Conservation (phyloP, 371 early-diverging fungal genomes). For the Mucor circinelloides region DNA sequence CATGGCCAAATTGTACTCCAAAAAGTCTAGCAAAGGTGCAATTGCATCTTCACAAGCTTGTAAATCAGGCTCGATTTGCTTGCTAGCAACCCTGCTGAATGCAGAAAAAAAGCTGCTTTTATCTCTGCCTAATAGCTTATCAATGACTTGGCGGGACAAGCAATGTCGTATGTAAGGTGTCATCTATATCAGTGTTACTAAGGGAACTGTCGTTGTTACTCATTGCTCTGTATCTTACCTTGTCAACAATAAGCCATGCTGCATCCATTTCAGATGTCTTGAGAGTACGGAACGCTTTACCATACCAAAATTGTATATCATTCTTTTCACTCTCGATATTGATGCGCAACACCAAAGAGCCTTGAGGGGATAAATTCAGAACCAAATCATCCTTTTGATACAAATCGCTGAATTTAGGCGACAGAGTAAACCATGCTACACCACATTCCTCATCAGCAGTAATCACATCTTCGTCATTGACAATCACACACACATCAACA, state of each 20-base stretch:
- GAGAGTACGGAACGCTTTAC: conserved; percentile 70
- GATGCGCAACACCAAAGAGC: conserved; percentile 73
- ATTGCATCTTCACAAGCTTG: conserved; percentile 72
- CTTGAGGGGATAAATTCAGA: conserved; percentile 79
- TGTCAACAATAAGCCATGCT: conserved; percentile 64
- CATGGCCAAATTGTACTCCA: conserved; percentile 77
- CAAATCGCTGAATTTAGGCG: conserved; percentile 49
- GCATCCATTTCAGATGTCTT: conserved; percentile 64
- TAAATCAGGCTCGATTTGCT: conserved; percentile 31
- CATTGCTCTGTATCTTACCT: conserved; percentile 27
- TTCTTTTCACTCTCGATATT: conserved; percentile 86
- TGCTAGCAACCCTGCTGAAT: conserved; percentile 16
- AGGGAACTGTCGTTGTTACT: background rate
- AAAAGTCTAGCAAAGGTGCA: conserved; percentile 71
- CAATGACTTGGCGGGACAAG: conserved; percentile 31
- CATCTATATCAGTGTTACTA: conserved; percentile 28
- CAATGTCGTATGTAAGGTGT: conserved; percentile 53
- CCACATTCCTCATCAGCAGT: conserved; percentile 75
- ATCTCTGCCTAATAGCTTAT: conserved; percentile 28
- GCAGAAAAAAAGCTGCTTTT: conserved; percentile 14
- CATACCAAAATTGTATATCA: conserved; percentile 87
- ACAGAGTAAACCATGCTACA: conserved; percentile 58
- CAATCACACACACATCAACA: conserved; percentile 57
- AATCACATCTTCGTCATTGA: conserved; percentile 71
- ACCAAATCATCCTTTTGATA: conserved; percentile 74